phyloP scores from a whole-genome alignment of 345 rosid species.

The Dovyalis caffra region DNA sequence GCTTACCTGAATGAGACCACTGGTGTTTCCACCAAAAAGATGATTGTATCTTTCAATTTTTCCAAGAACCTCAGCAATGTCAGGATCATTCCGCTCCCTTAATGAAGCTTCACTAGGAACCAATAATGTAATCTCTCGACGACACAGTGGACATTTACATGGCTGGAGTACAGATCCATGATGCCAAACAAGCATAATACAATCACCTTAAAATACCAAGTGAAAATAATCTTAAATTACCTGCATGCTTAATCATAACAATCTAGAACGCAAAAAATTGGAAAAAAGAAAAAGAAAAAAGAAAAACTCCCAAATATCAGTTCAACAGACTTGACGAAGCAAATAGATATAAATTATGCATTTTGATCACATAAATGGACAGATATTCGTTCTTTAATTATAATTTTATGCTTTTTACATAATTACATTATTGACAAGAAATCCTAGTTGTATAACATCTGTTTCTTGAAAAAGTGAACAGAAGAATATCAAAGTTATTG shows the following conservation, averaged over 20 bases:
- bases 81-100: slow-evolving; percentile 40
- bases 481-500: too few species aligned
- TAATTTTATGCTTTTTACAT: background rate
- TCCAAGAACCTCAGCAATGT: slow-evolving; percentile 47
- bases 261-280: background rate
- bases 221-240: slow-evolving; percentile 9
- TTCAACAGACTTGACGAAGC: background rate
- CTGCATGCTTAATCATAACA: background rate
- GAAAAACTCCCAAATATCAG: background rate
- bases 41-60: slow-evolving; percentile 73
- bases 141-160: slow-evolving; percentile 89
- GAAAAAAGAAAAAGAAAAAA: background rate
- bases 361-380: background rate
- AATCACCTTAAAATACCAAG: slow-evolving; percentile 42
- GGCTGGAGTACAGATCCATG: slow-evolving; percentile 69
- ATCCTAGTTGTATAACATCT: too few species aligned
- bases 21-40: slow-evolving; percentile 52
- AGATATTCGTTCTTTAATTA: background rate
- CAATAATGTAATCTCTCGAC: slow-evolving; percentile 72
- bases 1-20: slow-evolving; percentile 62
- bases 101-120: slow-evolving; percentile 65
- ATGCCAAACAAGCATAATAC: slow-evolving; percentile 86
- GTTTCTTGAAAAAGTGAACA: too few species aligned
- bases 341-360: background rate
- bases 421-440: too few species aligned